Base-by-base conservation (phyloP, 345 rosid species). In the Lepidium sativum region DNA sequence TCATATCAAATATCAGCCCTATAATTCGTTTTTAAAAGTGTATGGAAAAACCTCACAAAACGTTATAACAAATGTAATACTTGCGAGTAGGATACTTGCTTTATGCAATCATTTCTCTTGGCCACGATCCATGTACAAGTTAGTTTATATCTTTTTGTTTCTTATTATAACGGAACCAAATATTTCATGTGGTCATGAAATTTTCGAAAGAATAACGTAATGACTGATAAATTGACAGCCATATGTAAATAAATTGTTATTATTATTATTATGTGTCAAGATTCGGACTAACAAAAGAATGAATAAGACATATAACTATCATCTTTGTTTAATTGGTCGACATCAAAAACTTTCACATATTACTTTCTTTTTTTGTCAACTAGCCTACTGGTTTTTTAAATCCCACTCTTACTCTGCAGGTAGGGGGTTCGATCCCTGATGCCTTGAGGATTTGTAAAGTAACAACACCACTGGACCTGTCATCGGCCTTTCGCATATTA, bases 181-280 rank as follows among this genome's bases (percentile, higher is more conserved):
- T 39, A n/a, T 48, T 59, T 68, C 52, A n/a, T 63, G 64, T 54
- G 75, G 69, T 62, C 69, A 38, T 63, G 63, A 70, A 54, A 13
- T 1, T 54, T 63, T 14, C 10, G 37, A 31, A 45, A 14, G 27
- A 41, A 2, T 60, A 50, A 40, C 16, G 42, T 32, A 13, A 42
- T 15, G 21, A 42, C 45, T 32, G 43, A 69, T 37, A 37, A 54
- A 54, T 49, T 47, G 56, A 53, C 56, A 62, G 56, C 55, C 63
- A 54, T 53, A 52, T 33, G 4, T 60, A 20, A 10, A 69, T 60
- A 23, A 33, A 8, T 43, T 52, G 47, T 49, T 27, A 23, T 55
- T 29, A 59, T n/a, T n/a, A n/a, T n/a, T n/a, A n/a, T 49, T 48
- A 27, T 27, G 7, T 27, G 40, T 27, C 9, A 23, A 52, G 12